Conservation (phyloP, 495 filamentous ascomycete genomes). For the Articulospora tetracladia region DNA sequence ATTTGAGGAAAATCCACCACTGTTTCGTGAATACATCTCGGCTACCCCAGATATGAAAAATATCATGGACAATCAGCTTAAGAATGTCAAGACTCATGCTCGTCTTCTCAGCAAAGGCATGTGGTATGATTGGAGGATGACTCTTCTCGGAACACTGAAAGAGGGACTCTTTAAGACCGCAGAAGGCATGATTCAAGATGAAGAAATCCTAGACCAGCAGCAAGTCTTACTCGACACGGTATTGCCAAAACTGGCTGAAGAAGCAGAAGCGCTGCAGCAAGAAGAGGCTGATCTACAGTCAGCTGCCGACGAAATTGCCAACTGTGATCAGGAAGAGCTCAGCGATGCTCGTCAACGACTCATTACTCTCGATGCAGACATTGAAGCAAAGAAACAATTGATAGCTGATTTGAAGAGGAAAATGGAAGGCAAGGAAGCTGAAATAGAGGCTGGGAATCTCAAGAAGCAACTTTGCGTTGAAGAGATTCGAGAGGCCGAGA, state of each 20-base stretch:
- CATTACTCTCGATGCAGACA: conserved; percentile 56
- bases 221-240: conserved; percentile 59
- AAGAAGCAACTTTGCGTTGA: conserved; percentile 63
- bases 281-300: conserved; percentile 64
- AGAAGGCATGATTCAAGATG: conserved; percentile 74
- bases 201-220: conserved; percentile 60
- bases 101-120: conserved; percentile 84
- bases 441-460: conserved; percentile 54
- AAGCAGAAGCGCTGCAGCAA: conserved; percentile 51
- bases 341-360: conserved; percentile 62
- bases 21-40: conserved; percentile 87
- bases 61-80: conserved; percentile 94
- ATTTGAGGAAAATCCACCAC: conserved; percentile 78
- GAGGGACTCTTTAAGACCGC: conserved; percentile 70
- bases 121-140: conserved; percentile 98
- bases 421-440: conserved; percentile 57
- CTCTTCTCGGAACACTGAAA: conserved; percentile 78
- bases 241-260: conserved; percentile 60
- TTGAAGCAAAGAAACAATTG: conserved; percentile 61
- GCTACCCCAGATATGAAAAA: conserved; percentile 79
- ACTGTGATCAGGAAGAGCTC: conserved; percentile 75
- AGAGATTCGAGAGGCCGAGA: conserved; percentile 81
- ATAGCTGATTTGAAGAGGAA: conserved; percentile 61
- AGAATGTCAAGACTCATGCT: conserved; percentile 91
- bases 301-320: conserved; percentile 70